Evolutionary conservation across 148 eudicot species (phyloP), one percentile per base, ranked within the genome.

Genomic region (Heliamphora exappendiculata): DNA sequence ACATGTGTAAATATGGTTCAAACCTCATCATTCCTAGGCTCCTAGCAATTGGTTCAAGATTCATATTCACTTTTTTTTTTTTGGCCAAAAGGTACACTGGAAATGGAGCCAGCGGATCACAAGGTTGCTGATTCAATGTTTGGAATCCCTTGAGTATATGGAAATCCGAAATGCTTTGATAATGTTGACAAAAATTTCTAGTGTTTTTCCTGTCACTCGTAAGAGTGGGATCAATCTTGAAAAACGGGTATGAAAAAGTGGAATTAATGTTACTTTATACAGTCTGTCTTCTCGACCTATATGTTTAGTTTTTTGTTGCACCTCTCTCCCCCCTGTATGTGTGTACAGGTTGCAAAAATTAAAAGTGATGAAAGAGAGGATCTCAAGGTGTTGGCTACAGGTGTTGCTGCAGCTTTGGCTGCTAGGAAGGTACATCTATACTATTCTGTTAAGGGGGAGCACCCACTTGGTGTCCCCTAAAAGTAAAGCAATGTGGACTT

Each of bases 391-490:
- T 83, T 95, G 83, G 99, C 99, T 28, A 95, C 98, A 33, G 87
- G 99, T 83, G 99, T 95, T 80, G 96, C 90, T 42, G 99, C 99
- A 70, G 99, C 99, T n/a, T 89, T 95, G 85, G 98, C 99, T 80
- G 85, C 99, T 55, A 82, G 97, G 76, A 95, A 95, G 98, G 99
- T 95, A 78, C 65, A n/a, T n/a, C n/a, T n/a, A n/a, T n/a, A n/a
- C n/a, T n/a, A n/a, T n/a, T n/a, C n/a, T n/a, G n/a, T n/a, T n/a
- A n/a, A n/a, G n/a, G n/a, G n/a, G n/a, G n/a, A n/a, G n/a, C n/a
- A n/a, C n/a, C n/a, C n/a, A n/a, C n/a, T n/a, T n/a, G n/a, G n/a
- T n/a, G n/a, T n/a, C n/a, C n/a, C n/a, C n/a, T n/a, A n/a, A n/a
- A n/a, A n/a, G n/a, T n/a, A n/a, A n/a, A n/a, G n/a, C n/a, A n/a